Base-by-base conservation (phyloP, 192 early-diverging fungal species). In the Coemansia sp. region DNA sequence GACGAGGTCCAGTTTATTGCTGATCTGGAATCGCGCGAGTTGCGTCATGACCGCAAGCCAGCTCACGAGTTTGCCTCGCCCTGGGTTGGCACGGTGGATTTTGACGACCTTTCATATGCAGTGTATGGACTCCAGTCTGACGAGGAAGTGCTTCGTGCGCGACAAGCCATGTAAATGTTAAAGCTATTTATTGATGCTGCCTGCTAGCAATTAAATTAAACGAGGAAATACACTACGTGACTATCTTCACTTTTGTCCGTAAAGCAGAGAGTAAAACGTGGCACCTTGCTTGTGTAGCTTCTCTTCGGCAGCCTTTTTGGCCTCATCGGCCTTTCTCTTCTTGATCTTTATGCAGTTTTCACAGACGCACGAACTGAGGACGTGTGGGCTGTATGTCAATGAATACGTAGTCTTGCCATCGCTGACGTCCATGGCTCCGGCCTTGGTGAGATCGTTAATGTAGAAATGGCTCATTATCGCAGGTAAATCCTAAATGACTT, bases 11-110 rank as follows among this genome's bases (percentile, higher is more conserved):
- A 79, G 33, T 84, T 71, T 52, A 49, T 73, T 31, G 63, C 66
- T 1, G 77, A 79, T 29, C 74, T 84, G 33, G 76, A 68, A 42
- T 54, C 77, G 0, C 82, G 71, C 38, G 59, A 75, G 24, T 67
- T 78, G 51, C 73, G 40, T 7, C 72, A 74, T 51, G 65, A 49
- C 33, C 38, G 70, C 70, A 57, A 51, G 24, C 70, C 34, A 57
- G 63, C 74, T n/a, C 63, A 65, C 15, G 71, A 74, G 33, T 67
- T 66, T 68, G 71, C 82, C 13, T 84, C 82, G 60, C 74, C 82
- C 16, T 84, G 82, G 82, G 76, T 84, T 4, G 82, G 82, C 10
- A 76, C 77, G 13, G 78, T 84, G 0, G 82, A 84, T 55, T 74
- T 84, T 52, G 82, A 84, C 52, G 82, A 84, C 29, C 31, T 84